Percentiles rank a stretch among this genome's conserved stretches.
Conservation (phyloP, 805 yeast species). For the Saccharomycopsis sp. region DNA sequence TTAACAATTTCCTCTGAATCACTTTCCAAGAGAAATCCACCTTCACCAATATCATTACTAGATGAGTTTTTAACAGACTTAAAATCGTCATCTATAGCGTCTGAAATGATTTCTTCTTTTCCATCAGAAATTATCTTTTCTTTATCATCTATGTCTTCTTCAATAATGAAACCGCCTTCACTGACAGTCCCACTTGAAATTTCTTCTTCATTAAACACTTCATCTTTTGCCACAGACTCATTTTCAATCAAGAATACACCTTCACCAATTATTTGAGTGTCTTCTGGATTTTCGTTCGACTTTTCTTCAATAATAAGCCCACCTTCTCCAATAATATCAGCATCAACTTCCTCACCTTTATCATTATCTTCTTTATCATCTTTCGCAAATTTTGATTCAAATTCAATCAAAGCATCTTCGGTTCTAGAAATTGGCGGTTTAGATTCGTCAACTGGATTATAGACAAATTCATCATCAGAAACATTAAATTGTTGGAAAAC, state of each 20-base stretch:
- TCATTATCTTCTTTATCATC: too few relatives aligned
- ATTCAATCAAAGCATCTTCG: too few relatives aligned
- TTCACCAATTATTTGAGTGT: slow-evolving; percentile 16
- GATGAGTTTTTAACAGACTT: too few relatives aligned
- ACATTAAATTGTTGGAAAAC: neutral
- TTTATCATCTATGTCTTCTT: slow-evolving; percentile 7
- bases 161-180: neutral
- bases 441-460: too few relatives aligned
- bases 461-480: neutral
- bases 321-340: slow-evolving; percentile 2
- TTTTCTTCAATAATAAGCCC: slow-evolving; percentile 2
- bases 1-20: too few relatives aligned
- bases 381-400: too few relatives aligned
- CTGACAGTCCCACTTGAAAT: neutral
- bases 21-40: too few relatives aligned
- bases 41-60: too few relatives aligned
- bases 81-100: slow-evolving; percentile 4
- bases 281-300: slow-evolving; percentile 3
- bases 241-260: slow-evolving; percentile 22
- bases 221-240: neutral
- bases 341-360: slow-evolving; percentile 1
- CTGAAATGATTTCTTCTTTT: slow-evolving; percentile 16
- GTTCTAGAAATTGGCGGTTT: too few relatives aligned
- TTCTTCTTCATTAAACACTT: neutral
- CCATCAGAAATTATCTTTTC: slow-evolving; percentile 14